Evolutionary conservation across 2,329 filamentous ascomycete species (phyloP), one percentile per base, ranked within the genome.

Genomic region (Paecilomyces formosus): DNA sequence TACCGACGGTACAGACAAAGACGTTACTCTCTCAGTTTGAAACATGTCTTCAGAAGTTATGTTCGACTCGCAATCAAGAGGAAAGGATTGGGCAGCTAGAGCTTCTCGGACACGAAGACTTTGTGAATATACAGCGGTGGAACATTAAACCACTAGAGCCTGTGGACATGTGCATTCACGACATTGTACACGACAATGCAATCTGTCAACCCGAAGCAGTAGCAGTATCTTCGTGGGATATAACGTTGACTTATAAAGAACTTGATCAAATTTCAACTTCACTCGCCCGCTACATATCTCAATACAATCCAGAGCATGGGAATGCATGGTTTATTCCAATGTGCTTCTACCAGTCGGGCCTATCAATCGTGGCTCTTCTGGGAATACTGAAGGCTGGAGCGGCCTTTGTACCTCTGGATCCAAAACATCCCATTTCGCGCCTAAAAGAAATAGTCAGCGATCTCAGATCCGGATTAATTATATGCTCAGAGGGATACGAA

Each of bases 121-220:
- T 55, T 13, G 24, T 6, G 15, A 49, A 3, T 7, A 55, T 55
- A 55, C 54, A 50, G 13, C 11, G 11, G 3, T 55, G 54, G 54
- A 45, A 45, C 31, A 6, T 18, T 4, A 33, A 55, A 22, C 31
- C 31, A 3, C 26, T 55, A 35, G 24, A 45, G 26, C 11, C 24
- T 55, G 3, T 55, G 12, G 33, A 55, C 11, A 55, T 33, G 60
- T 57, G 60, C 58, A 57, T 57, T 68, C 12, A 68, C 74, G 3
- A 61, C 65, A 13, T 68, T 66, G 22, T 66, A 68, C 22, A 68
- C 68, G n/a, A 72, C 74, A 24, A 65, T 76, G 24, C 69, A 73
- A 5, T 76, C 71, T 4, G 66, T 69, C 28, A 61, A 65, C 54
- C 65, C 61, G 11, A 61, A 62, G 53, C 53, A 11, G 22, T 26